Evolutionary conservation across 129 eudicot species (phyloP).

Genomic region (Centella asiatica): DNA sequence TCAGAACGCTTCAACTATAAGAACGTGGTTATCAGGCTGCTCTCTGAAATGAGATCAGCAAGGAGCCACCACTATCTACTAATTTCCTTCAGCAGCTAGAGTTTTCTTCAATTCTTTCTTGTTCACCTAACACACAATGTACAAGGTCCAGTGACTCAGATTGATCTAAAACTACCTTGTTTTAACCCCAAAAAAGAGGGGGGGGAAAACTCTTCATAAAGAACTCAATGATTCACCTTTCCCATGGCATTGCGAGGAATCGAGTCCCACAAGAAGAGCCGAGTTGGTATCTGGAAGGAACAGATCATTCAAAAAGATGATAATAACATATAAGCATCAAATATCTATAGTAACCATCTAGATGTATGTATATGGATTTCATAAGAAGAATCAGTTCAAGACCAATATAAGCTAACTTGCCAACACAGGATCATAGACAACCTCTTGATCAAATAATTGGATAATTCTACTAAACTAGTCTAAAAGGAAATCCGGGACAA

Average conservation of each 20-base stretch:
- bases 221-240: slow-evolving; percentile 43
- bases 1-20: background rate
- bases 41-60: background rate
- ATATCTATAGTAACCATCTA: background rate
- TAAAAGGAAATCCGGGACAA: too few species aligned
- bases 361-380: background rate
- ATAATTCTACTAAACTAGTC: too few species aligned
- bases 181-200: background rate
- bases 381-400: background rate
- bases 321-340: background rate
- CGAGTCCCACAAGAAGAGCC: slow-evolving; percentile 67
- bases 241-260: slow-evolving; percentile 99
- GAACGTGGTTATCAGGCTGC: too few species aligned
- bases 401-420: background rate
- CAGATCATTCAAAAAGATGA: slow-evolving; percentile 2
- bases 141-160: background rate
- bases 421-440: background rate
- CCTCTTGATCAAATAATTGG: too few species aligned
- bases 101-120: slow-evolving; percentile 78
- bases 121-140: slow-evolving; percentile 54
- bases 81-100: slow-evolving; percentile 51
- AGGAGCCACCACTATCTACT: slow-evolving; percentile 9
- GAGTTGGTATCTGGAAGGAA: slow-evolving; percentile 68
- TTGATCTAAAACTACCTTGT: background rate
- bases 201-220: background rate